Evolutionary conservation across 176 grass and related monocot species (phyloP).

Genomic region (Phragmites australis): DNA sequence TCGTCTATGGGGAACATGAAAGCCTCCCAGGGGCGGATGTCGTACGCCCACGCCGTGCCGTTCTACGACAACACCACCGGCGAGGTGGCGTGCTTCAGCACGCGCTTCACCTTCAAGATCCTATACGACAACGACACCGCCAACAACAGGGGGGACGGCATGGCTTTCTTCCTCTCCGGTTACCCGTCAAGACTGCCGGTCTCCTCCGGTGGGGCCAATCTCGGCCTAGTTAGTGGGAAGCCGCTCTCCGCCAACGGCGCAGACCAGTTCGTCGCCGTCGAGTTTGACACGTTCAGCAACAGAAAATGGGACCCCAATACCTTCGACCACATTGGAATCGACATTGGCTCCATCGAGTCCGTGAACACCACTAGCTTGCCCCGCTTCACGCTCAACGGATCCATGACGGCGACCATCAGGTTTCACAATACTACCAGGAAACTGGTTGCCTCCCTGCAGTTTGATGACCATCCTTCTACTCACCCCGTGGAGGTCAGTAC

Average conservation of each 20-base stretch:
- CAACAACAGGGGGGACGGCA: conserved; percentile 8
- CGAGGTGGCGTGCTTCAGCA: not conserved
- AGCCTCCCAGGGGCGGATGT: not conserved
- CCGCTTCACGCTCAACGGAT: not conserved
- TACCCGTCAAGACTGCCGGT: not conserved
- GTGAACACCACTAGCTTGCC: no score
- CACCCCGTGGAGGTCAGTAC: not conserved
- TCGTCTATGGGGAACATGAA: not conserved
- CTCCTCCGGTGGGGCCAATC: rapidly evolving
- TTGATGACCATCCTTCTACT: no score
- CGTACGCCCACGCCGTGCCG: not conserved
- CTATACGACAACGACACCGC: not conserved
- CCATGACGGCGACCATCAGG: not conserved
- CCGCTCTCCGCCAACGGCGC: no score
- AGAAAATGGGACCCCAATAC: not conserved
- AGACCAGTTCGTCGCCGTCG: not conserved
- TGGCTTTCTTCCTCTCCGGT: conserved; percentile 9
- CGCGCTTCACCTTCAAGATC: conserved; percentile 19
- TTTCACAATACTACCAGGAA: not conserved
- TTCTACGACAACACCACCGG: not conserved
- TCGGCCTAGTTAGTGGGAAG: no score
- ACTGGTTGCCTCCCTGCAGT: not conserved
- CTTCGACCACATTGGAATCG: not conserved
- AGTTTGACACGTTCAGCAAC: not conserved
- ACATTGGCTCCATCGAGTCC: not conserved